Conservation (phyloP, 441 rosid genomes). For the Viola pubescens region DNA sequence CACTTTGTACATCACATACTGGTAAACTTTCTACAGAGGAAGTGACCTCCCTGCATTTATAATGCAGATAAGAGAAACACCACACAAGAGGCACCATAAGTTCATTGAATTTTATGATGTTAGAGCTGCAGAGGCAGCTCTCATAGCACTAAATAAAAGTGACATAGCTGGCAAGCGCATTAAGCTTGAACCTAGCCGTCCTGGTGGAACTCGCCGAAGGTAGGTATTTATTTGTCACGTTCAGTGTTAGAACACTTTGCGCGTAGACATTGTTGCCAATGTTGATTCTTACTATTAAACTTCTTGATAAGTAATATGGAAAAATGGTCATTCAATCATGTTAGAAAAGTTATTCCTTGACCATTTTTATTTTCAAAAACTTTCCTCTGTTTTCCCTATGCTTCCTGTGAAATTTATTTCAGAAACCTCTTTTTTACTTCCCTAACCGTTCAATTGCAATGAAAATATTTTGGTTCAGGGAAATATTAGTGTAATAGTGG, state of each 20-base stretch:
- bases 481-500: background rate
- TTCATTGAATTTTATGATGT: constrained; percentile 86
- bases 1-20: background rate
- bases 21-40: background rate
- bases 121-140: constrained; percentile 79
- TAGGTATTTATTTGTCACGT: constrained; percentile 26
- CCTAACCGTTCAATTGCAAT: background rate
- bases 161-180: constrained; percentile 91
- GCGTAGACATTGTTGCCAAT: background rate
- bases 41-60: constrained; percentile 8
- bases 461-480: background rate
- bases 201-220: constrained; percentile 84
- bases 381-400: background rate
- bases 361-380: background rate
- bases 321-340: background rate
- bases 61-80: constrained; percentile 81
- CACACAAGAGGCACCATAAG: constrained; percentile 74
- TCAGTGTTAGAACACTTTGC: constrained; percentile 5
- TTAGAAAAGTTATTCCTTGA: constrained; percentile 1
- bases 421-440: background rate
- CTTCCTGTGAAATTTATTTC: no score
- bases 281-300: background rate
- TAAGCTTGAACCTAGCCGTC: constrained; percentile 91
- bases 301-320: constrained; percentile 1
- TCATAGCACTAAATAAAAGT: constrained; percentile 67